phyloP scores from a whole-genome alignment of 1,139 yeast species.

The Taphrina flavorubra region DNA sequence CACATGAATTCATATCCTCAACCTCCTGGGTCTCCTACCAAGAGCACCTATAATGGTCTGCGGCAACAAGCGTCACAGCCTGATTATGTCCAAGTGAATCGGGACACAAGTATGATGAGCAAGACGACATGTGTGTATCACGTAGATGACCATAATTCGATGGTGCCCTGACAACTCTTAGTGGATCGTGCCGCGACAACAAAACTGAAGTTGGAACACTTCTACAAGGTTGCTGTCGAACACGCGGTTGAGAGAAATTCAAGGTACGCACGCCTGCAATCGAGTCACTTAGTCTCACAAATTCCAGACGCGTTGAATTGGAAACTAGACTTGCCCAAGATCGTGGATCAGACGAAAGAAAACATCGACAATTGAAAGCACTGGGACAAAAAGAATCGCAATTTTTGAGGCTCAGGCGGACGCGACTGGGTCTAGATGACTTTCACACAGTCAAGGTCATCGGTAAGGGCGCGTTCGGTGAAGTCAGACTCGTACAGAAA shows the following conservation, averaged over 20 bases:
- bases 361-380: constrained; percentile 67
- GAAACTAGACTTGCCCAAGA: constrained; percentile 65
- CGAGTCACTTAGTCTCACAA: not conserved
- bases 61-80: constrained; percentile 16
- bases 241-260: constrained; percentile 77
- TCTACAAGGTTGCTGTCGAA: constrained; percentile 69
- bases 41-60: constrained; percentile 10
- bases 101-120: constrained; percentile 35
- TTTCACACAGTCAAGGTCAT: constrained; percentile 73
- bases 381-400: constrained; percentile 72
- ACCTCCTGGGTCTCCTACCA: constrained; percentile 40
- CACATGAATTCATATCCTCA: constrained; percentile 9
- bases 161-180: not conserved
- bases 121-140: constrained; percentile 22
- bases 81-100: constrained; percentile 29
- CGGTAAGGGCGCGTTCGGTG: constrained; percentile 81
- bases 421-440: constrained; percentile 67
- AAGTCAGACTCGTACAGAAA: constrained; percentile 73
- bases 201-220: constrained; percentile 68
- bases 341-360: constrained; percentile 69
- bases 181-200: constrained; percentile 60
- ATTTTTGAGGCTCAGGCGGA: constrained; percentile 67
- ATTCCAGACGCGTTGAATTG: constrained; percentile 62
- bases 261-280: constrained; percentile 47
- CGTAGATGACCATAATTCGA: not conserved